phyloP scores from a whole-genome alignment of 495 filamentous ascomycete genomes.

The Chaetomidium leptoderma region DNA sequence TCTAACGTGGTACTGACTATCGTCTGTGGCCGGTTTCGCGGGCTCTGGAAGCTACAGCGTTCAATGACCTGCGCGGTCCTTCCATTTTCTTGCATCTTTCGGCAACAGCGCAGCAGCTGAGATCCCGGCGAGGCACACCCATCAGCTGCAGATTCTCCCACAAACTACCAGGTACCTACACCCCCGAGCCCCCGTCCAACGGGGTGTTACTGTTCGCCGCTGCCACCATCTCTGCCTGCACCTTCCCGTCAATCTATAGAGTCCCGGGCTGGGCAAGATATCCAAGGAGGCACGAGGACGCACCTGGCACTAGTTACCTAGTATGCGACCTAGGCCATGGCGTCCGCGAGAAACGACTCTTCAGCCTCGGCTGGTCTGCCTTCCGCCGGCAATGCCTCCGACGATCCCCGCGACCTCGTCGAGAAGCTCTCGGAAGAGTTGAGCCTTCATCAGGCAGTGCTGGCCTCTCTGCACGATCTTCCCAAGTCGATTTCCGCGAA shows the following conservation, averaged over 20 bases:
- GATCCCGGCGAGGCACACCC: too few relatives aligned
- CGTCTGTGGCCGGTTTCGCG: not conserved
- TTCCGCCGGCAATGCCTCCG: not conserved
- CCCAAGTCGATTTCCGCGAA: not conserved
- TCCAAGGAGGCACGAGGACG: too few relatives aligned
- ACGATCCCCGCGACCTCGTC: not conserved
- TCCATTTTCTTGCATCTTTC: not conserved
- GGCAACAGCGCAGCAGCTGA: too few relatives aligned
- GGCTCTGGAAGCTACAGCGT: not conserved
- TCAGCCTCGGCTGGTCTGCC: not conserved
- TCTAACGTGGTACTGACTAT: not conserved
- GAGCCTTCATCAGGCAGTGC: slow-evolving; percentile 4
- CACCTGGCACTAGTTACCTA: not conserved
- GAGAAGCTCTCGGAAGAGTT: slow-evolving; percentile 18
- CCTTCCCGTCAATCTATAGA: not conserved
- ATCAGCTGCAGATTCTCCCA: not conserved
- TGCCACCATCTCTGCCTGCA: not conserved
- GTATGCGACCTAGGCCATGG: slow-evolving; percentile 1
- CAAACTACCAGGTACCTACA: too few relatives aligned
- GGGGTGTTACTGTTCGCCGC: not conserved
- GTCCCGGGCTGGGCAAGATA: not conserved
- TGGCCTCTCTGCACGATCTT: slow-evolving; percentile 11
- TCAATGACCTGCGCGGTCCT: not conserved
- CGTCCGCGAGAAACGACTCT: not conserved
- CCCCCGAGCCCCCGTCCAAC: not conserved